phyloP scores from a whole-genome alignment of 129 eudicot species.

The Flaveria sonorensis region DNA sequence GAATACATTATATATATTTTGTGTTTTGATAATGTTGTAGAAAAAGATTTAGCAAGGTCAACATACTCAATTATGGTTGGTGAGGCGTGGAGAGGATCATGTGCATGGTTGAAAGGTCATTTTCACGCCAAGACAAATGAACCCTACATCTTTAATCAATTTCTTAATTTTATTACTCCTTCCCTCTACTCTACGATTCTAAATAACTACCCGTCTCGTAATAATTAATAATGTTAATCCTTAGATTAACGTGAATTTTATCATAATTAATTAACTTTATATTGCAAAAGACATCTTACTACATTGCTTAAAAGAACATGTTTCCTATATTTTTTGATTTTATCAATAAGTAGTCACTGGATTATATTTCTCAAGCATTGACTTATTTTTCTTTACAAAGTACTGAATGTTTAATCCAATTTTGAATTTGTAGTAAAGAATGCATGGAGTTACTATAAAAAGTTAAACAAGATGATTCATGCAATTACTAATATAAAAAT shows the following conservation, averaged over 20 bases:
- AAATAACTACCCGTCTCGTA: background rate
- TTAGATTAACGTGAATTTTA: too few species aligned
- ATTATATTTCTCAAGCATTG: too few species aligned
- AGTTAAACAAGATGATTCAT: background rate
- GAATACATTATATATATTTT: background rate
- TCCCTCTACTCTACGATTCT: constrained; percentile 23
- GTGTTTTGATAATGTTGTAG: background rate
- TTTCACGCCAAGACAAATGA: constrained; percentile 12
- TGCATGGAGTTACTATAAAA: background rate
- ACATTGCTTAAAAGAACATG: too few species aligned
- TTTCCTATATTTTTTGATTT: too few species aligned
- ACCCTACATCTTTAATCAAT: constrained; percentile 15
- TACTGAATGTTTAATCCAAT: too few species aligned
- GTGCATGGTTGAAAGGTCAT: constrained; percentile 31
- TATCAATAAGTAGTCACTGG: too few species aligned
- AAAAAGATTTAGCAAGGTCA: constrained; percentile 5
- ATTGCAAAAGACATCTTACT: too few species aligned
- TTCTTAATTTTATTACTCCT: background rate
- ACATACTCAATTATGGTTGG: constrained; percentile 35
- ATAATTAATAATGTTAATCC: background rate
- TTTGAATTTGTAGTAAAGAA: too few species aligned
- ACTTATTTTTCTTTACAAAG: background rate
- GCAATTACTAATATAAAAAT: background rate
- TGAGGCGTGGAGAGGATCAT: constrained; percentile 38
- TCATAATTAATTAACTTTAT: too few species aligned